A percentile compares a stretch with the other conserved stretches of the same genome.
Evolutionary conservation across 208 protist genomes (phyloP).

Genomic region (Acanthamoeba lugdunensis): DNA sequence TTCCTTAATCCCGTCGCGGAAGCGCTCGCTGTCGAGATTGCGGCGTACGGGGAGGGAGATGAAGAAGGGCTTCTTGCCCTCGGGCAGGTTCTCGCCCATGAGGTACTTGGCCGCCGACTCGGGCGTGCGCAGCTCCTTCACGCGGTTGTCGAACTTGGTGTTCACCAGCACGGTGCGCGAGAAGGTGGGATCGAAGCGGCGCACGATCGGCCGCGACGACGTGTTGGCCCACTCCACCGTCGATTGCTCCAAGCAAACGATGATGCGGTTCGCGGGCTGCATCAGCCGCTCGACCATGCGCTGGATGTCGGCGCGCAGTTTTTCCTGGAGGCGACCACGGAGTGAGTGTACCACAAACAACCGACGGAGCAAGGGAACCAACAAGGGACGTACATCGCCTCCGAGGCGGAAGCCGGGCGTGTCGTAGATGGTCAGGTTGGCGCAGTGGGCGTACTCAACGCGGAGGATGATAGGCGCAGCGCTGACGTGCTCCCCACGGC

Average conservation of each 20-base stretch:
- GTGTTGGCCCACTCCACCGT: constrained; percentile 86
- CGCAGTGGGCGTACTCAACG: constrained; percentile 83
- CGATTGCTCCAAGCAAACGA: constrained; percentile 85
- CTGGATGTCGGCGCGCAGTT: constrained; percentile 46
- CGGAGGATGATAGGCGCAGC: constrained; percentile 82
- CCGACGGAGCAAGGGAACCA: constrained; percentile 60
- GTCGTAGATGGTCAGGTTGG: constrained; percentile 85
- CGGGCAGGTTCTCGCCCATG: constrained; percentile 75
- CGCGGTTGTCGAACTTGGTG: constrained; percentile 86
- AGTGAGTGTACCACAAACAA: neutral
- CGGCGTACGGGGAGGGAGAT: constrained; percentile 80
- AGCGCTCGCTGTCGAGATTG: constrained; percentile 78
- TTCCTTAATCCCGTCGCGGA: constrained; percentile 80
- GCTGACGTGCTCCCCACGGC: constrained; percentile 76
- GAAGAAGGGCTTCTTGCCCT: constrained; percentile 82
- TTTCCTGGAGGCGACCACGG: neutral
- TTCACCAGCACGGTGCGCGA: constrained; percentile 79
- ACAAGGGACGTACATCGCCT: constrained; percentile 74
- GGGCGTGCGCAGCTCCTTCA: constrained; percentile 81
- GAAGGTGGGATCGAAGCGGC: constrained; percentile 82
- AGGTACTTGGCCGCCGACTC: constrained; percentile 83
- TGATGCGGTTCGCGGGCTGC: constrained; percentile 81
- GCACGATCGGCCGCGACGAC: constrained; percentile 80
- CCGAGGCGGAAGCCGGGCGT: constrained; percentile 84
- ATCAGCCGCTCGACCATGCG: constrained; percentile 76